phyloP scores from a whole-genome alignment of 768 basidiomycete genomes.

The Pleurotus platypus region DNA sequence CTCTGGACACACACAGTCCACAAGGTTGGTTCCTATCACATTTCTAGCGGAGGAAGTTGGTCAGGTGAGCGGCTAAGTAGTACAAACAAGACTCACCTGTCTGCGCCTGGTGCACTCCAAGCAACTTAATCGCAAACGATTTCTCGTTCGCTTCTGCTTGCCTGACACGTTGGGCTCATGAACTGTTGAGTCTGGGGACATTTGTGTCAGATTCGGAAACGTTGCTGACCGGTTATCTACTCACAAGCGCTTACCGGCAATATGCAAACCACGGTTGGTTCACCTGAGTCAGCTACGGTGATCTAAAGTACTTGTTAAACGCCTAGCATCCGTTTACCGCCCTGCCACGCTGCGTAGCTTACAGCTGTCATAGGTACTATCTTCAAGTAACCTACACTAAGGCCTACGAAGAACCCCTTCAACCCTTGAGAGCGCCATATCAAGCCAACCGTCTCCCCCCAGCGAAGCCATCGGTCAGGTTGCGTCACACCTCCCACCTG shows the following conservation, averaged over 20 bases:
- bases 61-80: not conserved
- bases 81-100: constrained; percentile 32
- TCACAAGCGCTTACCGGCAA: too few species aligned
- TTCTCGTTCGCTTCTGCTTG: constrained; percentile 48
- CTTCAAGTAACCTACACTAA: constrained; percentile 91
- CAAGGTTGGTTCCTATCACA: constrained; percentile 45
- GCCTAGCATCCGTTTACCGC: constrained; percentile 55
- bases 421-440: constrained; percentile 72
- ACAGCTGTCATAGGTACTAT: constrained; percentile 95
- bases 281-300: not conserved
- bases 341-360: constrained; percentile 89
- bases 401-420: constrained; percentile 88
- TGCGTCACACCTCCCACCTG: constrained; percentile 86
- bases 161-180: not conserved
- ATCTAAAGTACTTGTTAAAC: constrained; percentile 22
- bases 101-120: constrained; percentile 55
- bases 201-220: not conserved
- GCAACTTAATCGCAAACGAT: constrained; percentile 48
- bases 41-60: constrained; percentile 31
- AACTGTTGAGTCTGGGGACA: not conserved
- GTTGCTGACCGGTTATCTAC: not conserved
- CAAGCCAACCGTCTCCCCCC: constrained; percentile 69
- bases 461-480: constrained; percentile 74
- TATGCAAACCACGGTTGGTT: not conserved
- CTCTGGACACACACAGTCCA: constrained; percentile 34